Percentiles rank a stretch among this genome's conserved stretches.
Conservation (phyloP, 495 filamentous ascomycete genomes). For the Penicillium maclennaniae region DNA sequence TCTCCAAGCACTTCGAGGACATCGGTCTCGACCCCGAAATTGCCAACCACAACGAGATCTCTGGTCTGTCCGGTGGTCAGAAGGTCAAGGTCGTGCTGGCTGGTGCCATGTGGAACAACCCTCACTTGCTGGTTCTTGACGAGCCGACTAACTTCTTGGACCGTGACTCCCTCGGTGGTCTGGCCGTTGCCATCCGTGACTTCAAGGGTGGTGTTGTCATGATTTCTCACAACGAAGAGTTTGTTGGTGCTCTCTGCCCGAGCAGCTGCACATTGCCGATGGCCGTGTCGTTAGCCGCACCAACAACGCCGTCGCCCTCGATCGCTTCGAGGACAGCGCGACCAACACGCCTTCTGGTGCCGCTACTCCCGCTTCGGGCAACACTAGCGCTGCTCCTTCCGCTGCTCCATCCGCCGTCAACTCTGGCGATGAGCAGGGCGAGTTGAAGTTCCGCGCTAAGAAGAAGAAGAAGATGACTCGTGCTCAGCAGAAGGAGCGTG, state of each 20-base stretch:
- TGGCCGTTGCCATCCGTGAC: slow-evolving; percentile 94
- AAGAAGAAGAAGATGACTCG: slow-evolving; percentile 99
- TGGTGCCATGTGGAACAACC: slow-evolving; percentile 99
- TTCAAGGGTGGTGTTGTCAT: slow-evolving; percentile 98
- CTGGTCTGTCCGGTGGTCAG: slow-evolving; percentile 94
- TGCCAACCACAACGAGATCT: slow-evolving; percentile 97
- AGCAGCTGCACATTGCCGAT: slow-evolving; percentile 91
- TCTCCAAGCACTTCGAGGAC: slow-evolving; percentile 97
- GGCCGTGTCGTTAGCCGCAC: slow-evolving; percentile 83
- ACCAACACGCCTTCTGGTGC: slow-evolving; percentile 55
- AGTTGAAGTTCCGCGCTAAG: slow-evolving; percentile 89
- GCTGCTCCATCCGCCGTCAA: slow-evolving; percentile 78
- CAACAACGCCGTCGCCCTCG: slow-evolving; percentile 62
- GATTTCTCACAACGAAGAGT: slow-evolving; percentile 99
- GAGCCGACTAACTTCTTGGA: slow-evolving; percentile 99
- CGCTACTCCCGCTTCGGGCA: slow-evolving; percentile 48
- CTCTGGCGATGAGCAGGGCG: slow-evolving; percentile 70
- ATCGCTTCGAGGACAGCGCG: slow-evolving; percentile 82
- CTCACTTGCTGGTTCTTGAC: slow-evolving; percentile 94
- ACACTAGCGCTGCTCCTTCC: slow-evolving; percentile 59
- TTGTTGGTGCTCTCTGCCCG: slow-evolving; percentile 91
- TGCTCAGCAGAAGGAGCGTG: slow-evolving; percentile 89
- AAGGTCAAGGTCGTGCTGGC: slow-evolving; percentile 99
- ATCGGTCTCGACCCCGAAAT: slow-evolving; percentile 95
- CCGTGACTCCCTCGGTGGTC: slow-evolving; percentile 90